Conservation (phyloP, 1,284 basidiomycete genomes). For the Lignosus rhinocerotis region DNA sequence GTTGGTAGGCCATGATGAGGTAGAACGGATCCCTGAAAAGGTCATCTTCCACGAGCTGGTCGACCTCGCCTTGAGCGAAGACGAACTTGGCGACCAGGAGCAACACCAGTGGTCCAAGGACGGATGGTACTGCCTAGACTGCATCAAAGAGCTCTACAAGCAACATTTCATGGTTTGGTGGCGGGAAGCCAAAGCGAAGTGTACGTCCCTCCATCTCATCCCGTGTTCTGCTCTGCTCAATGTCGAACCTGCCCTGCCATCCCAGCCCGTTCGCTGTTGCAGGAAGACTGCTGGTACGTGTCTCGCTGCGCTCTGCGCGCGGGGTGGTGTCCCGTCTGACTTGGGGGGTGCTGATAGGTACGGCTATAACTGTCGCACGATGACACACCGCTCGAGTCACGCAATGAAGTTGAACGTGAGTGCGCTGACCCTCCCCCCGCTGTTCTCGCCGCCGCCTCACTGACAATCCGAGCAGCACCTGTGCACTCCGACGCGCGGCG, state of each 20-base stretch:
- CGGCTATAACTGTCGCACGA: conserved; percentile 36
- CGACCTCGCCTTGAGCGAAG: conserved; percentile 18
- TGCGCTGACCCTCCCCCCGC: conserved; percentile 3
- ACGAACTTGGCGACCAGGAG: conserved; percentile 2
- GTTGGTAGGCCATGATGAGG: background rate
- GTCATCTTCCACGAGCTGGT: conserved; percentile 24
- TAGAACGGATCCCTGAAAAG: background rate
- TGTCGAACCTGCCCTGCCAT: background rate
- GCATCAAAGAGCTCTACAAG: conserved; percentile 25
- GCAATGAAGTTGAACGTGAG: conserved; percentile 30
- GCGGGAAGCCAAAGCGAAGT: conserved; percentile 20
- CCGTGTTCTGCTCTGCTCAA: background rate
- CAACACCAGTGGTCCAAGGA: conserved; percentile 24
- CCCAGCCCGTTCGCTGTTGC: conserved; percentile 12
- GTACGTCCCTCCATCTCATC: conserved; percentile 9
- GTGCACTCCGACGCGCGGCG: conserved; percentile 30
- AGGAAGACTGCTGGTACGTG: conserved; percentile 33
- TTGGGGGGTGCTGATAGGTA: conserved; percentile 18
- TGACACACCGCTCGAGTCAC: conserved; percentile 26
- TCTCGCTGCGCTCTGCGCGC: background rate
- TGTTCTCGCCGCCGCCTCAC: no score
- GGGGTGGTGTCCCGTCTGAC: background rate
- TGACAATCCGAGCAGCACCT: conserved; percentile 27
- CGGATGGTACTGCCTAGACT: conserved; percentile 31
- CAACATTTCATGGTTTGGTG: conserved; percentile 30